A percentile compares a stretch with the other conserved stretches of the same genome.
Conservation (phyloP, 305 asterid genomes). For the Fraxinus dipetala region DNA sequence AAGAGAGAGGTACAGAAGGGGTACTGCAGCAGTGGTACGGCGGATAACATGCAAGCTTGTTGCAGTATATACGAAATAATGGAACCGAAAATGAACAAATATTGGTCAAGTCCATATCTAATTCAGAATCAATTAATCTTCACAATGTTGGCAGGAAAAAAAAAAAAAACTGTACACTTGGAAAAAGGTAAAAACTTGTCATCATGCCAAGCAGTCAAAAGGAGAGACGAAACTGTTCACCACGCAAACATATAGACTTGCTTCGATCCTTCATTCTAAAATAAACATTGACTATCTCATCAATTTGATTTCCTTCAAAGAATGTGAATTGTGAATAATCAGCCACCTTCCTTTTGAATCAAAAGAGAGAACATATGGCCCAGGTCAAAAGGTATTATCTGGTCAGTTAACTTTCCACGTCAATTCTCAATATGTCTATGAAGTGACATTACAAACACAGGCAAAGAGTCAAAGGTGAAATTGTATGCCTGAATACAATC, state of each 20-base stretch:
- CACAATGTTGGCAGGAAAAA: not conserved
- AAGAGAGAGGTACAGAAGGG: not conserved
- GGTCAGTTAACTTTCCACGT: not conserved
- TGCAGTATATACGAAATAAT: not conserved
- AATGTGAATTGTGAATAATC: not conserved
- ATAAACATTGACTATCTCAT: not conserved
- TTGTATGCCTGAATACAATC: not conserved
- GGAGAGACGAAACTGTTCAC: not conserved
- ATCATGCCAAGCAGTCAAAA: not conserved
- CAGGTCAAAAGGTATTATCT: not conserved
- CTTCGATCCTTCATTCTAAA: not conserved
- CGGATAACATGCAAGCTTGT: conserved; percentile 3
- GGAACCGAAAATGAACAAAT: not conserved
- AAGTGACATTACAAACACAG: not conserved
- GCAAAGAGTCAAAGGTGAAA: not conserved
- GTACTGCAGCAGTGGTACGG: conserved; percentile 12
- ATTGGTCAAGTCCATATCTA: not conserved
- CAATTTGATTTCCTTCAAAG: not conserved
- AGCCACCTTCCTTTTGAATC: not conserved
- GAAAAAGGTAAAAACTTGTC: not conserved
- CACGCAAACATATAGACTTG: not conserved
- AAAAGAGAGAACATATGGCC: not conserved
- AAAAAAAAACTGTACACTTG: not conserved
- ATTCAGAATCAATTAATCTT: not conserved
- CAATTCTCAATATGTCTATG: not conserved